Evolutionary conservation across 345 rosid genomes (phyloP).

Genomic region (Aquilaria malaccensis): DNA sequence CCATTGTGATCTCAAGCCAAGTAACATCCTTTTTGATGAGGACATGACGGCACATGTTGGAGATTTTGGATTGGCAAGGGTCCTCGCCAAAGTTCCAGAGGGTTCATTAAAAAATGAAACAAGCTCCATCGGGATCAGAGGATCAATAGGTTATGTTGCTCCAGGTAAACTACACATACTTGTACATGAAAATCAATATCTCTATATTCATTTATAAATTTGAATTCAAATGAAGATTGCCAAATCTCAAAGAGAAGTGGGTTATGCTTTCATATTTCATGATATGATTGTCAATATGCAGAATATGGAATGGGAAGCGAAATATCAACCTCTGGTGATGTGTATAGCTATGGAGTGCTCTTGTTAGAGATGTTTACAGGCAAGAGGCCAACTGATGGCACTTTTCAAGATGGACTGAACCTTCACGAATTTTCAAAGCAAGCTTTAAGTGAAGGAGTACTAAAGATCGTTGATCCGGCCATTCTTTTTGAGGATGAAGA

Average conservation of each 20-base stretch:
- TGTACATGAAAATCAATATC: not conserved
- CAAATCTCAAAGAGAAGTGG: not conserved
- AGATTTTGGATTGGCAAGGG: slow-evolving; percentile 36
- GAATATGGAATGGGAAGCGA: slow-evolving; percentile 20
- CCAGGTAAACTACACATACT: slow-evolving; percentile 25
- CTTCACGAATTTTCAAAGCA: too few species aligned
- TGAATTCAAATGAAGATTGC: too few species aligned
- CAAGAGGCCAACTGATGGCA: slow-evolving; percentile 13
- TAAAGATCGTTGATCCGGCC: too few species aligned
- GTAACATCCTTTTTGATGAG: slow-evolving; percentile 16
- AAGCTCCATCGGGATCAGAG: slow-evolving; percentile 34
- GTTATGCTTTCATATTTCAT: not conserved
- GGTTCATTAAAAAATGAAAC: slow-evolving; percentile 9
- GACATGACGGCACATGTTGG: slow-evolving; percentile 16
- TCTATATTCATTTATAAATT: not conserved
- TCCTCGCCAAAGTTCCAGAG: slow-evolving; percentile 13
- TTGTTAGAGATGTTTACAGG: slow-evolving; percentile 20
- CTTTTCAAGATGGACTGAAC: not conserved
- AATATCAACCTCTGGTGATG: slow-evolving; percentile 15
- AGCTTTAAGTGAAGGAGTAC: too few species aligned
- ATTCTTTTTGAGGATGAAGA: too few species aligned
- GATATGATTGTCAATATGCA: not conserved
- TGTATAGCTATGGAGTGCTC: slow-evolving; percentile 20
- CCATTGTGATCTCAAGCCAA: slow-evolving; percentile 21
- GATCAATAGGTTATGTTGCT: slow-evolving; percentile 42